A percentile compares a stretch with the other conserved stretches of the same genome.
These are phyloP conservation scores for Chlorophyllum brunneum DNA, from an alignment of 768 basidiomycete genomes.

Conservation along the genomic window DNA sequence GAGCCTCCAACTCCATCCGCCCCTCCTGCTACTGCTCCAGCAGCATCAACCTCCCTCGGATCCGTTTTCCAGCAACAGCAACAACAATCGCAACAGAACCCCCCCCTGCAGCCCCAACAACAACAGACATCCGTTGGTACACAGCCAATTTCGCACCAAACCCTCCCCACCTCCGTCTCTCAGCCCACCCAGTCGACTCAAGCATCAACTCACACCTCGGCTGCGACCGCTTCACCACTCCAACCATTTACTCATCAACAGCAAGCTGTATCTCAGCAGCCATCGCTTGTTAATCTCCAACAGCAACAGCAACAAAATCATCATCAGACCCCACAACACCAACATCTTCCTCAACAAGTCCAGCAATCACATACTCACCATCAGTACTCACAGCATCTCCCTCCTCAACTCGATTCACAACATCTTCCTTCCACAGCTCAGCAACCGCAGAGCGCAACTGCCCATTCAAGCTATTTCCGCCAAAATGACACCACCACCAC, in stretches of 20 bases:
- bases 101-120: conserved; percentile 30
- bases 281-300: conserved; percentile 23
- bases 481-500: conserved; percentile 48
- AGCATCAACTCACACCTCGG: conserved; percentile 23
- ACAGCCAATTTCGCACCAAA: conserved; percentile 27
- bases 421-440: conserved; percentile 37
- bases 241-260: conserved; percentile 40
- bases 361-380: conserved; percentile 44
- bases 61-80: conserved; percentile 49
- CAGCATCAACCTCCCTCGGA: conserved; percentile 31
- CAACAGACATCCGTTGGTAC: conserved; percentile 19
- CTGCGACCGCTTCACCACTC: conserved; percentile 32
- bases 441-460: conserved; percentile 34
- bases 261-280: conserved; percentile 27
- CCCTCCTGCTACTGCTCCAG: conserved; percentile 36
- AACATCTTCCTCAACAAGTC: conserved; percentile 38
- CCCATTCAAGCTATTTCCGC: conserved; percentile 62
- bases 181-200: conserved; percentile 33
- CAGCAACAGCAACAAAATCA: conserved; percentile 30
- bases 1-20: conserved; percentile 33
- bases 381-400: conserved; percentile 64
- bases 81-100: conserved; percentile 23
- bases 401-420: conserved; percentile 39
- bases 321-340: conserved; percentile 33
- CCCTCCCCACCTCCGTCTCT: conserved; percentile 33